Evolutionary conservation across 2,329 filamentous ascomycete genomes (phyloP).

Genomic region (Orbilia oligospora): DNA sequence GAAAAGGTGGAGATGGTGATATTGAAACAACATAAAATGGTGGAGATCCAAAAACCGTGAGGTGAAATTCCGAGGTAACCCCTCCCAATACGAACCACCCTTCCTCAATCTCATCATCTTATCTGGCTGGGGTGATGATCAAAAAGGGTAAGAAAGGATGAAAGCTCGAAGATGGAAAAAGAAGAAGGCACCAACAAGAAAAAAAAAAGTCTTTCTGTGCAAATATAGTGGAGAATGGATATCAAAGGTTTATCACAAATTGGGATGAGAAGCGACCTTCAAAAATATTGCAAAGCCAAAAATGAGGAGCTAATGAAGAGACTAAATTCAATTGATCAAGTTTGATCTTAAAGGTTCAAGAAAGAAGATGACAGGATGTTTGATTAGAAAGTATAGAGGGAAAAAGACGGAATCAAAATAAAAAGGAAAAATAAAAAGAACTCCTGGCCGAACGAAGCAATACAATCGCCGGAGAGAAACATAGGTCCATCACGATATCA

Average conservation of each 20-base stretch:
- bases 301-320: neutral
- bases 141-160: neutral
- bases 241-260: slow-evolving; percentile 36
- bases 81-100: neutral
- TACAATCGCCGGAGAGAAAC: slow-evolving; percentile 22
- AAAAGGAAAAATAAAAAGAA: slow-evolving; percentile 18
- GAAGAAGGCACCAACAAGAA: neutral
- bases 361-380: slow-evolving; percentile 29
- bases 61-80: slow-evolving; percentile 11
- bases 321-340: slow-evolving; percentile 2
- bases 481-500: slow-evolving; percentile 35
- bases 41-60: slow-evolving; percentile 42
- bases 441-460: slow-evolving; percentile 25
- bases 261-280: slow-evolving; percentile 24
- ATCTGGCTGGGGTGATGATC: slow-evolving; percentile 5
- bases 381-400: slow-evolving; percentile 17
- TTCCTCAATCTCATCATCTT: neutral
- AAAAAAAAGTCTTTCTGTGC: slow-evolving; percentile 44
- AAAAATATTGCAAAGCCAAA: neutral
- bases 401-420: neutral
- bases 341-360: slow-evolving; percentile 34
- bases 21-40: slow-evolving; percentile 14
- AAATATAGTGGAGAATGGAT: slow-evolving; percentile 35
- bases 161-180: neutral
- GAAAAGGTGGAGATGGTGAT: slow-evolving; percentile 28